Evolutionary conservation across 2,329 filamentous ascomycete genomes (phyloP), one percentile per base, ranked within the genome.

Genomic region (Penicillium brevicompactum): DNA sequence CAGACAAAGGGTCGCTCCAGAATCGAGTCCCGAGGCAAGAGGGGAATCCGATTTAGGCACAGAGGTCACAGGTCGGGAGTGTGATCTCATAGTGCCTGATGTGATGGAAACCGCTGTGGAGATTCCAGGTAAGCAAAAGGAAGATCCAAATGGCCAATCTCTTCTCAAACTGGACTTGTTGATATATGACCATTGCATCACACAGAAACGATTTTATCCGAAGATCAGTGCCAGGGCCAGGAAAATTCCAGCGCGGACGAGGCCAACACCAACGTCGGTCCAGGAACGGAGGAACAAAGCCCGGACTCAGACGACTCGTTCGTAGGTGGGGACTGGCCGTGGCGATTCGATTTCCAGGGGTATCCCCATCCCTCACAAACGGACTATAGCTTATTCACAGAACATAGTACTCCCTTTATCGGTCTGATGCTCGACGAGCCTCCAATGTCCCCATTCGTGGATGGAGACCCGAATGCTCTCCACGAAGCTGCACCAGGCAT

Each of bases 361-460:
- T 30, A 30, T 43, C 21, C 45, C 22, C 30, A 10, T 22, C 34
- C 16, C 41, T 11, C n/a, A 13, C 45, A 22, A 30, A 7, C n/a
- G 7, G 7, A 11, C 3, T 14, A 30, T 49, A 34, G 21, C 38
- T 49, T 32, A 43, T 14, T 27, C 42, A 46, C 41, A 27, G 32
- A 51, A 34, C 38, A 10, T 46, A 21, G 7, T 34, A 14, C 27
- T 51, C 47, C 52, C 34, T 18, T 22, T 0, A 18, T 55, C 16
- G 52, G 52, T 16, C 31, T 45, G 42, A 55, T 55, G 47, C 7
- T 31, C 11, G 52, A 55, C 21, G 41, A 45, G 13, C 14, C 41
- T 18, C 41, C 42, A 32, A 24, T 24, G n/a, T 8, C 10, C 30
- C 43, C 32, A 7, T 11, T 31, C 16, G n/a, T 31, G 43, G 43